Evolutionary conservation across 2,329 filamentous ascomycete genomes (phyloP), one percentile per base, ranked within the genome.

Genomic region (Epicoccum nigrum): DNA sequence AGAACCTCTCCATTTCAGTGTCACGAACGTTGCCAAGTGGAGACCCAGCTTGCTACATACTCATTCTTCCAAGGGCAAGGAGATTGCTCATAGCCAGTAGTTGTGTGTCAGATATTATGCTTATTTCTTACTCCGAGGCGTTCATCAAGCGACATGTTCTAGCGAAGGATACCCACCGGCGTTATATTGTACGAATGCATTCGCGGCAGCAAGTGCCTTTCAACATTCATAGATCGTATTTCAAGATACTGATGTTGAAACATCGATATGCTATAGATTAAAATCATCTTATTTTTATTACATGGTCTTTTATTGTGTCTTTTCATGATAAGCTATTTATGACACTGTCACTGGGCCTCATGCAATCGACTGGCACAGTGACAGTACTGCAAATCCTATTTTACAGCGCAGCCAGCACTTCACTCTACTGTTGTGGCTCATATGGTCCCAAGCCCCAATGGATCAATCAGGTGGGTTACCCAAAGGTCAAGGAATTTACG

Each of bases 1-100:
- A 49, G 72, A 75, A 49, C 72, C 73, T 20, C 58, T 74, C 4
- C 72, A 72, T 55, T 74, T 74, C 54, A 73, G 63, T 42, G 69
- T 73, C n/a, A 61, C 64, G 7, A 71, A 68, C 44, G 68, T 73
- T 4, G 54, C 69, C 16, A 72, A 68, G 39, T 71, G 69, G 62
- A 62, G 69, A 7, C 69, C 70, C 3, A 60, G 59, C 5, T 52
- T 73, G 15, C 56, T 72, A 11, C 65, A 71, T 25, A 64, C 67
- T 31, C 67, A 69, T 27, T 68, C 67, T 3, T 70, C 68, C 3
- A 72, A 71, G 56, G 68, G 70, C 42, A 73, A 73, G 51, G 70
- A 72, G 45, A 58, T 62, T 4, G 65, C 60, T 8, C 63, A 62
- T 4, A 54, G 57, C 31, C 54, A 51, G 6, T 62, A 54, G 39